Evolutionary conservation across 495 filamentous ascomycete species (phyloP), one percentile per base, ranked within the genome.

Genomic region (Penicillium subrubescens): DNA sequence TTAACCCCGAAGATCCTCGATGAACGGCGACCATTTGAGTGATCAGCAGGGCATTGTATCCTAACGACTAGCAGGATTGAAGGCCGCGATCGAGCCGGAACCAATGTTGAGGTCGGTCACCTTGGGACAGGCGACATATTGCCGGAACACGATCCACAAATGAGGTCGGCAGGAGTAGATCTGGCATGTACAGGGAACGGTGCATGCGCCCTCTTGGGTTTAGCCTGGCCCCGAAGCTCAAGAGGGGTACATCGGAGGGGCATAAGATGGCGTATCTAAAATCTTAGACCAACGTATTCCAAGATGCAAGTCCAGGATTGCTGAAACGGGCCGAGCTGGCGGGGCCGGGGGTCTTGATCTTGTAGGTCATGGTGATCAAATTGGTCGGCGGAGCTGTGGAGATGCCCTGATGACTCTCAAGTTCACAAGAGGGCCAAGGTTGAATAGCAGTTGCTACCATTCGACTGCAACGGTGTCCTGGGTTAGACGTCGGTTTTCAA

Each of bases 291-390:
- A 60, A 61, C n/a, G 46, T 37, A 53, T 56, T 50, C 19, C 55
- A 44, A 23, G 57, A 37, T 33, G 57, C 63, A 64, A 39, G 35
- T 57, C 48, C 67, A 67, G 61, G 61, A 53, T 70, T 70, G 61
- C 52, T 70, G 67, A 70, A 67, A 65, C 64, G 55, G 62, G 44
- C 64, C 55, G 50, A 65, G 41, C 59, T 59, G 44, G 50, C 48
- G 59, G 59, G 61, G 59, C 31, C 37, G 12, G 53, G 53, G 31
- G 5, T 17, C 2, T 31, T 29, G 14, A 52, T 11, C 31, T 29
- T 31, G 48, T 31, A 25, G 12, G 27, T 8, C 48, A 31, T 52
- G 25, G 7, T 3, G 25, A 17, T 60, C 33, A 17, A 39, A 39
- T 7, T 17, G 2, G 19, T 14, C 14, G 46, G 41, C 15, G 15